Evolutionary conservation across 1,284 basidiomycete genomes (phyloP).

Genomic region (Fistulinella cinereoalba): DNA sequence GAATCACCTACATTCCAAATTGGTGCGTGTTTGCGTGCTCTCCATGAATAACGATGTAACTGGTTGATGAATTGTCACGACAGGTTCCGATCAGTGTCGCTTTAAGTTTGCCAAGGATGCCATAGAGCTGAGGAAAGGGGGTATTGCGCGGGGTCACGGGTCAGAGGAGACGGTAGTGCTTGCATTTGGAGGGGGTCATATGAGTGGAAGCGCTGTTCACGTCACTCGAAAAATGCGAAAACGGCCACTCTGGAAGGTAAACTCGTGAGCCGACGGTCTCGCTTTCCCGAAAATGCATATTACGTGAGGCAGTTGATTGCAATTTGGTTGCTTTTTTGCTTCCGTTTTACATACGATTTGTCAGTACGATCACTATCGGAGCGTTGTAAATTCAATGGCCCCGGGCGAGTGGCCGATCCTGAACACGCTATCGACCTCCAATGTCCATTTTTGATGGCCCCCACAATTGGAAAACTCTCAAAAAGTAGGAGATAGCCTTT

Average conservation of each 20-base stretch:
- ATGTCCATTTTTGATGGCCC: too few relatives aligned
- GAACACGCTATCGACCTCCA: too few relatives aligned
- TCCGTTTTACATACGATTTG: constrained; percentile 15
- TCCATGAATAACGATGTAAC: constrained; percentile 6
- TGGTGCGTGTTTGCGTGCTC: constrained; percentile 46
- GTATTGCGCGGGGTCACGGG: constrained; percentile 57
- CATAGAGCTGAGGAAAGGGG: constrained; percentile 74
- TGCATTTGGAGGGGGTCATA: constrained; percentile 70
- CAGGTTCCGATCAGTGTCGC: constrained; percentile 78
- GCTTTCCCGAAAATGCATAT: constrained; percentile 19
- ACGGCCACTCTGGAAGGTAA: constrained; percentile 83
- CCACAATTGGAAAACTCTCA: constrained; percentile 15
- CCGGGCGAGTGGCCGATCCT: background rate
- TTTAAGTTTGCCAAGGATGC: constrained; percentile 89
- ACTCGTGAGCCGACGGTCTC: constrained; percentile 41
- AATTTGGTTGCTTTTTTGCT: constrained; percentile 17
- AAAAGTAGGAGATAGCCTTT: constrained; percentile 31
- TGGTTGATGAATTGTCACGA: constrained; percentile 14
- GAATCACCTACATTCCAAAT: constrained; percentile 76
- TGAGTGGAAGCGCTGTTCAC: constrained; percentile 74
- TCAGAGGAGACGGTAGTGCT: constrained; percentile 83
- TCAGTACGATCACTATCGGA: constrained; percentile 12
- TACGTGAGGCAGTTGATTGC: constrained; percentile 27
- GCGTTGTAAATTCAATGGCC: constrained; percentile 2
- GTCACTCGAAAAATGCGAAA: constrained; percentile 83